Evolutionary conservation across 1,139 yeast species (phyloP), one percentile per base, ranked within the genome.

Genomic region (Saccharomycopsis phalli): DNA sequence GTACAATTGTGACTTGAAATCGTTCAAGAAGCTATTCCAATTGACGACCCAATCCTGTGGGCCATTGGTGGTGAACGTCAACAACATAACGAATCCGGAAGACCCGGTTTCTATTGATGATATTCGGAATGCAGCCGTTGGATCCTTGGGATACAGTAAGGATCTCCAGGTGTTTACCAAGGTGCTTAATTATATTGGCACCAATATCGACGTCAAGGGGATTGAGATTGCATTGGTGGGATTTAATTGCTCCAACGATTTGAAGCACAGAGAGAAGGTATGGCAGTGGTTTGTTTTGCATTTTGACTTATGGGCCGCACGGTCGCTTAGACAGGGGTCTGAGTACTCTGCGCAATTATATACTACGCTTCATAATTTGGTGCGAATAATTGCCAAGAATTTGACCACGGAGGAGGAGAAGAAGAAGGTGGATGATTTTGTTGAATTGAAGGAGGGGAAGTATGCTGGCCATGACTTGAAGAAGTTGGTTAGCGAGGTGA

Each of bases 141-240:
- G 71, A 26, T 65, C 79, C 6, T 57, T 78, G 22, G 72, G 78
- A 1, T 76, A 66, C 51, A 63, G 66, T 20, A 52, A 56, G 8
- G 65, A 66, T 37, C 55, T 55, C 7, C 72, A 69, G n/a, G 16
- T 43, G 8, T 55, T 77, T 42, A 58, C 60, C 33, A 73, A 75
- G 52, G 65, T 76, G 0, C 61, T 77, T 46, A 75, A 75, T 47
- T 76, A 71, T 50, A 69, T 77, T 11, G 56, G 60, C 47, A 68
- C 71, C 35, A 76, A 76, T 51, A 68, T 74, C 41, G 79, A 74
- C 47, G 62, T 71, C 3, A 64, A 63, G 34, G 57, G 71, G 52
- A 68, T 76, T 33, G 84, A 76, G 51, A 53, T 70, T 40, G 74
- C 72, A 0, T 56, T 78, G 13, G 53, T 74, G 33, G 84, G 84